phyloP scores from a whole-genome alignment of 78 protist species.

The Diacronema lutheri region DNA sequence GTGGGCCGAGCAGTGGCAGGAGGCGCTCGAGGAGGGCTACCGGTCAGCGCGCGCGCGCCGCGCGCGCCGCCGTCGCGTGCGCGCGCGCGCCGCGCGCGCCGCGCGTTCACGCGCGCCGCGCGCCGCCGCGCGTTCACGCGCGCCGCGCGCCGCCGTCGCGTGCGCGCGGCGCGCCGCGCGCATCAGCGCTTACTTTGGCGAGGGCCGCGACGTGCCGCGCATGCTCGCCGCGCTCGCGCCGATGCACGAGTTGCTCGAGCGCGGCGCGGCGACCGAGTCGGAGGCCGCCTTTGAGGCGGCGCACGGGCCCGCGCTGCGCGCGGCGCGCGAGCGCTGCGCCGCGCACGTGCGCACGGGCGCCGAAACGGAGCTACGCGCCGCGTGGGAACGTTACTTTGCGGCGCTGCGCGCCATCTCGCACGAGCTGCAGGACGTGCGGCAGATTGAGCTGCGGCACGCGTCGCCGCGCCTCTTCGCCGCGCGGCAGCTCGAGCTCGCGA shows the following conservation, averaged over 20 bases:
- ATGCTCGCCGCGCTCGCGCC: constrained; percentile 57
- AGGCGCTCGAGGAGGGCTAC: constrained; percentile 94
- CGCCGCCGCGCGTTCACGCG: too few relatives aligned
- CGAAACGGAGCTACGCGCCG: constrained; percentile 35
- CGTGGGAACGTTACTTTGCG: constrained; percentile 95
- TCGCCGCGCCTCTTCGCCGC: constrained; percentile 64
- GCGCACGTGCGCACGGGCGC: not conserved
- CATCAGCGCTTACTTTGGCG: constrained; percentile 80
- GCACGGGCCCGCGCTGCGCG: not conserved
- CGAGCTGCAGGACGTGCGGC: constrained; percentile 80
- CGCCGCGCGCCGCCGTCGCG: too few relatives aligned
- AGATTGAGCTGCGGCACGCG: constrained; percentile 84
- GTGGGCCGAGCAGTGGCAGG: constrained; percentile 97
- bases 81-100: too few relatives aligned
- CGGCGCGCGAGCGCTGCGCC: not conserved
- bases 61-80: too few relatives aligned
- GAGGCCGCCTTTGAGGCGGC: not conserved
- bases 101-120: too few relatives aligned
- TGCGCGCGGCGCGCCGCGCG: too few relatives aligned
- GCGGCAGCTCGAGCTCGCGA: constrained; percentile 82
- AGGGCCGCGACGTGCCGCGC: constrained; percentile 75
- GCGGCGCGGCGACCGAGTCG: not conserved
- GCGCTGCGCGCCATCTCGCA: constrained; percentile 84
- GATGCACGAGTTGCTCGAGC: not conserved
- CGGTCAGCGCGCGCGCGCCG: too few relatives aligned